Conservation (phyloP, 2,329 filamentous ascomycete genomes). For the Monascus ruber region DNA sequence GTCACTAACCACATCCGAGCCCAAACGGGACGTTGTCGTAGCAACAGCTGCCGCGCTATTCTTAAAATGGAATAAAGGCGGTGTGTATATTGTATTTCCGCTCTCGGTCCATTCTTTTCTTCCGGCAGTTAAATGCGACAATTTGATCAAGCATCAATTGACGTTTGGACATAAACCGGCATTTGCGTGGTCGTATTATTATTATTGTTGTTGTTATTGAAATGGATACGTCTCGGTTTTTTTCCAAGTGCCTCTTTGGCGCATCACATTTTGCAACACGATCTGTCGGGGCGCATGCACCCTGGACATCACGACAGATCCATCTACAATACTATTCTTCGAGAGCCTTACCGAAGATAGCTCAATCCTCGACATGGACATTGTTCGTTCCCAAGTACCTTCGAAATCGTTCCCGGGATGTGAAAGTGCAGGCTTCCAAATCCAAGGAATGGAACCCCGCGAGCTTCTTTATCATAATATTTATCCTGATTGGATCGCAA, state of each 20-base stretch:
- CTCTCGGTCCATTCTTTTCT: background rate
- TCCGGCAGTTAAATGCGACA: background rate
- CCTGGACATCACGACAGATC: slow-evolving; percentile 4
- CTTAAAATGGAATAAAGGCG: slow-evolving; percentile 6
- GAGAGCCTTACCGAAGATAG: slow-evolving; percentile 36
- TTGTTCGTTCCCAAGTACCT: slow-evolving; percentile 53
- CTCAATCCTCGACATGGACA: slow-evolving; percentile 55
- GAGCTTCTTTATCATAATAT: slow-evolving; percentile 71
- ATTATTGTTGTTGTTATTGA: too few species aligned
- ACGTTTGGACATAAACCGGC: too few species aligned
- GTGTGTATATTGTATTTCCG: background rate
- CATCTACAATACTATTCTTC: slow-evolving; percentile 12
- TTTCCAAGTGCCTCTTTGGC: too few species aligned
- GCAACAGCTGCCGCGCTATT: slow-evolving; percentile 8
- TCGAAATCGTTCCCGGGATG: slow-evolving; percentile 24
- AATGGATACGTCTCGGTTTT: too few species aligned
- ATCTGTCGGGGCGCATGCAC: too few species aligned
- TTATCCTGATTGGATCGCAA: slow-evolving; percentile 84
- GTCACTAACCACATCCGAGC: slow-evolving; percentile 7
- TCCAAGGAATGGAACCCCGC: slow-evolving; percentile 66
- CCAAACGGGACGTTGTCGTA: slow-evolving; percentile 8
- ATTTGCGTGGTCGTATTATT: too few species aligned
- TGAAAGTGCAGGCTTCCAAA: slow-evolving; percentile 26
- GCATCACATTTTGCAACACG: too few species aligned
- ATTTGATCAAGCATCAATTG: too few species aligned